Evolutionary conservation across 192 early-diverging fungal species (phyloP).

Genomic region (Podochytrium sp.): DNA sequence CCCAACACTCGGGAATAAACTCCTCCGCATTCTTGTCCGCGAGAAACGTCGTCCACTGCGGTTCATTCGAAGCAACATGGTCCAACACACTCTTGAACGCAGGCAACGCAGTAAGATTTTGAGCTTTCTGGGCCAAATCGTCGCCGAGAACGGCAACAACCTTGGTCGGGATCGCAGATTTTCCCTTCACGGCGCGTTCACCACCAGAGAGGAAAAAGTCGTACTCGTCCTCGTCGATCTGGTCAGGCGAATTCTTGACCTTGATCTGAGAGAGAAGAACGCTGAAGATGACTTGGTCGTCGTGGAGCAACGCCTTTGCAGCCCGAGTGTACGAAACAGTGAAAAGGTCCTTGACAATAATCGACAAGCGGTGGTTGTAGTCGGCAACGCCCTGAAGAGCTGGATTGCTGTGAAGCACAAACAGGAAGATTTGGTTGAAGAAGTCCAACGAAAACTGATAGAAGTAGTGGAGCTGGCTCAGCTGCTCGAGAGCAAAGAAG

Average conservation of each 20-base stretch:
- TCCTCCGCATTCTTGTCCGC: constrained; percentile 36
- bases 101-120: constrained; percentile 15
- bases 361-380: constrained; percentile 67
- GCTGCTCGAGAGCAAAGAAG: constrained; percentile 97
- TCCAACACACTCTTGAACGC: constrained; percentile 32
- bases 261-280: constrained; percentile 88
- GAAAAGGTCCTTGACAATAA: constrained; percentile 86
- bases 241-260: constrained; percentile 59
- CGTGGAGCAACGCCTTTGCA: constrained; percentile 84
- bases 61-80: constrained; percentile 35
- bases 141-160: constrained; percentile 34
- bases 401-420: constrained; percentile 78
- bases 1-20: constrained; percentile 40
- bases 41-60: constrained; percentile 44
- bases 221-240: constrained; percentile 66
- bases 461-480: constrained; percentile 86
- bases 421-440: constrained; percentile 91
- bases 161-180: background rate
- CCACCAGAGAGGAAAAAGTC: constrained; percentile 73
- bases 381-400: constrained; percentile 53
- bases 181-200: constrained; percentile 39
- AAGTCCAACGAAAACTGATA: constrained; percentile 99
- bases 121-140: constrained; percentile 28
- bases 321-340: constrained; percentile 77
- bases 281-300: constrained; percentile 88